These are phyloP conservation scores for Pezicula neosporulosa DNA, from an alignment of 2,329 filamentous ascomycete species.

Conservation along the genomic window DNA sequence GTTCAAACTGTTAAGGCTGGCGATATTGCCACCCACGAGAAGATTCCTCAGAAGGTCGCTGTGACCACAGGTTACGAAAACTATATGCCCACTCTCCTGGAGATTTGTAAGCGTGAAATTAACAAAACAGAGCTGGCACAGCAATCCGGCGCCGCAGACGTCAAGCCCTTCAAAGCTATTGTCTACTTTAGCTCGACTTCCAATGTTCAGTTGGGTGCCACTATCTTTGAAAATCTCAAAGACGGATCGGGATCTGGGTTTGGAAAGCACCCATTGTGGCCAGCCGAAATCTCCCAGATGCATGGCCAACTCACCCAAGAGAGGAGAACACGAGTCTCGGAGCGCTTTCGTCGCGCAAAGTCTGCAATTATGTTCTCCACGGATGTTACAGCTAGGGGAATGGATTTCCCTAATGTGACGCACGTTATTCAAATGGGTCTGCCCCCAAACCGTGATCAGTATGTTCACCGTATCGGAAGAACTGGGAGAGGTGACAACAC, in stretches of 20 bases:
- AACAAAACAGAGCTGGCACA: slow-evolving; percentile 9
- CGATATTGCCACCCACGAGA: slow-evolving; percentile 81
- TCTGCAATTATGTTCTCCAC: slow-evolving; percentile 71
- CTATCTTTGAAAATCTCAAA: slow-evolving; percentile 40
- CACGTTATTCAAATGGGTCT: slow-evolving; percentile 72
- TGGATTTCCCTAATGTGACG: slow-evolving; percentile 79
- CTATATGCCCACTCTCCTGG: slow-evolving; percentile 66
- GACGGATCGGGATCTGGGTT: slow-evolving; percentile 10
- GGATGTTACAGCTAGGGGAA: slow-evolving; percentile 77
- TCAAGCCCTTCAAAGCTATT: slow-evolving; percentile 77
- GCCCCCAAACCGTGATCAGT: slow-evolving; percentile 63
- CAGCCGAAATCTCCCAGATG: slow-evolving; percentile 45
- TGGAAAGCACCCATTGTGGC: slow-evolving; percentile 21
- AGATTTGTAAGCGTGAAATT: slow-evolving; percentile 38
- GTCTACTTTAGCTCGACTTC: slow-evolving; percentile 82
- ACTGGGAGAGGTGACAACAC: slow-evolving; percentile 73
- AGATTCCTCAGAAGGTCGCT: slow-evolving; percentile 77
- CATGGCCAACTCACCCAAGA: slow-evolving; percentile 75
- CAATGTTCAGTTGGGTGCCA: slow-evolving; percentile 63
- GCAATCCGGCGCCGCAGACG: background rate
- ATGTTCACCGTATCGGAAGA: slow-evolving; percentile 74
- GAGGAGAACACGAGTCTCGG: slow-evolving; percentile 65
- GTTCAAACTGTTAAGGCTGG: slow-evolving; percentile 80
- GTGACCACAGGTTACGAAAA: slow-evolving; percentile 69
- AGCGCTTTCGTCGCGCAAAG: slow-evolving; percentile 62